A percentile compares a stretch with the other conserved stretches of the same genome.
Evolutionary conservation across 2,329 filamentous ascomycete genomes (phyloP).

Genomic region (Thelonectria rubi): DNA sequence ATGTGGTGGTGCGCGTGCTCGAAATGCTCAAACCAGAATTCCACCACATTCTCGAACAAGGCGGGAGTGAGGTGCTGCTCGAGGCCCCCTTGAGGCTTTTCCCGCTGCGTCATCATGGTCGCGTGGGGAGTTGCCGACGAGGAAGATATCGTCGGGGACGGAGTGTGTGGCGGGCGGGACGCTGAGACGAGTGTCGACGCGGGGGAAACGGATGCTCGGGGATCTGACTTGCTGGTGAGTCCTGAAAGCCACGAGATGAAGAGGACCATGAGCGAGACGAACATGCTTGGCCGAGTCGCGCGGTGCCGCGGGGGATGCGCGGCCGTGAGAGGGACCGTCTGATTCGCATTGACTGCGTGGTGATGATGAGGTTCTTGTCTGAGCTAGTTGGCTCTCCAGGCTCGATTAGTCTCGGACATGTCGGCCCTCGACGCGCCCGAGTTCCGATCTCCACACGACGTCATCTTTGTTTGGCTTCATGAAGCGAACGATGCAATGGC

Average conservation of each 20-base stretch:
- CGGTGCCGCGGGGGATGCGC: conserved; percentile 15
- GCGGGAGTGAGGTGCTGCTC: conserved; percentile 40
- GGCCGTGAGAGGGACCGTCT: conserved; percentile 12
- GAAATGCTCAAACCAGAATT: conserved; percentile 53
- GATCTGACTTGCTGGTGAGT: conserved; percentile 36
- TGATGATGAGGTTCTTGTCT: neutral
- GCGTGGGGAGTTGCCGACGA: neutral
- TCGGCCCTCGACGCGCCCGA: no score
- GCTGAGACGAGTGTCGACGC: neutral
- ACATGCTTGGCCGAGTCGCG: conserved; percentile 29
- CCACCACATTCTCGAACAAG: conserved; percentile 44
- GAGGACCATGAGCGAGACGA: conserved; percentile 33
- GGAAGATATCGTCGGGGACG: conserved; percentile 10
- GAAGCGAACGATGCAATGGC: no score
- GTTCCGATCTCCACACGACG: neutral
- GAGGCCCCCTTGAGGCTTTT: conserved; percentile 18
- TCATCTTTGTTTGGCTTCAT: neutral
- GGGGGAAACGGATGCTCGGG: conserved; percentile 12
- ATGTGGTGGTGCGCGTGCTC: conserved; percentile 39
- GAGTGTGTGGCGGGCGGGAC: neutral
- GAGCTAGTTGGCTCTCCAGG: no score
- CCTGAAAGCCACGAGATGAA: conserved; percentile 27
- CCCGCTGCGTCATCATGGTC: conserved; percentile 14
- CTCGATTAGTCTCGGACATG: no score
- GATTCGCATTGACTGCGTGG: conserved; percentile 17